Evolutionary conservation across 352 stramenopile genomes (phyloP), one percentile per base, ranked within the genome.

Genomic region (Pythium volutum): DNA sequence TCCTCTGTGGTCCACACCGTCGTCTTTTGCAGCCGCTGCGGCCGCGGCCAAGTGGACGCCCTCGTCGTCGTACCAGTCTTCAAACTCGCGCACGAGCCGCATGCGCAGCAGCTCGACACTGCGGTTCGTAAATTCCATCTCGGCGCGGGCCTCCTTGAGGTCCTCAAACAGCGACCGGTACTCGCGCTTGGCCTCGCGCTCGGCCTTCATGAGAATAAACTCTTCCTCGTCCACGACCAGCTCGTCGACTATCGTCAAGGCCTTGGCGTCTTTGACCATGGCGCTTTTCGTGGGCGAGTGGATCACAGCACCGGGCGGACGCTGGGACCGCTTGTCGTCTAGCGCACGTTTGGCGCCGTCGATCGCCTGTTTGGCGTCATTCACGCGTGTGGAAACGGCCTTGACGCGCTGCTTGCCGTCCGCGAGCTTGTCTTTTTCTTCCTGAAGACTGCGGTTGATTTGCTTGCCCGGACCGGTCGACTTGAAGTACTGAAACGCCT

Each of bases 191-290:
- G 84, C 84, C 48, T 95, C 84, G 20, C 85, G 81, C 54, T 95
- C 87, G 10, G 79, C 62, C 22, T 79, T 90, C 81, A 96, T 92
- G 15, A 96, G 58, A 12, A 92, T 66, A 51, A 96, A 97, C 61
- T 98, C 92, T 69, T 98, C 92, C 63, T 97, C 91, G 54, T 97
- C 91, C 22, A 98, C 85, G 29, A 97, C 74, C 50, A 95, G 64
- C 14, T 79, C 45, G 22, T 22, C 45, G 31, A n/a, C n/a, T n/a
- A n/a, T n/a, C n/a, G 66, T 43, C 18, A 5, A 4, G 14, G 36
- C 46, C 72, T 64, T 41, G 16, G 45, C n/a, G 52, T 26, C 45
- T 52, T 46, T 64, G 15, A 27, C 43, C 12, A 36, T 8, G 14
- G 39, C 16, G 11, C 4, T 26, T 22, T 62, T 25, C 16, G 31